Evolutionary conservation across 495 filamentous ascomycete species (phyloP), one percentile per base, ranked within the genome.

Genomic region (Lophium mytilinum): DNA sequence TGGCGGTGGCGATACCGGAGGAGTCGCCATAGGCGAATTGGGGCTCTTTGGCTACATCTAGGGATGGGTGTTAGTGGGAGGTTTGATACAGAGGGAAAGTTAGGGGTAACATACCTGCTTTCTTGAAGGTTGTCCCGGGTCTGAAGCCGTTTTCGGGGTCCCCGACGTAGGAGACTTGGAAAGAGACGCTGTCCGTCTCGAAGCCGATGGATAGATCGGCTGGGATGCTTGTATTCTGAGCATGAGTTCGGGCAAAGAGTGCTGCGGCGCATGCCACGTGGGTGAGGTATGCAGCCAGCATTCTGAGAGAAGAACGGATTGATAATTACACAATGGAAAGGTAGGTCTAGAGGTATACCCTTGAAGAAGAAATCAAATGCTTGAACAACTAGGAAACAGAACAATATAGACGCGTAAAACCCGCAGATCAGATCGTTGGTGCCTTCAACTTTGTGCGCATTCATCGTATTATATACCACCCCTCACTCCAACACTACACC

Each of bases 1-100:
- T 21, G 5, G 3, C 14, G 1, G 55, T 11, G 10, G 37, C n/a
- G 36, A 66, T 62, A 15, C 52, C 56, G 1, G 59, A 62, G 41
- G 50, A 56, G 45, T 66, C 63, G 19, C 63, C 63, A 11, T 59
- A 45, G 11, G 59, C 60, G 24, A 66, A 66, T 8, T 42, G 48
- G 14, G 63, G 59, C 17, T 33, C 41, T 18, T 50, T 37, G n/a
- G 52, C 18, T 4, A 62, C 58, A 3, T 52, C 63, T 66, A 30
- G 4, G 24, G 24, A 8, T 14, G 17, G 14, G 10, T 21, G 55
- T 61, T 45, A 61, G 55, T 12, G 6, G 14, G 21, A 6, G 17
- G 24, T 24, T 9, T 24, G 33, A 30, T 14, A 24, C 14, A 48
- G 37, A 4, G 8, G 19, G 21, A 12, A 9, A 15, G 7, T 15